Conservation (phyloP, 2,329 filamentous ascomycete species). For the Juglanconis juglandina region DNA sequence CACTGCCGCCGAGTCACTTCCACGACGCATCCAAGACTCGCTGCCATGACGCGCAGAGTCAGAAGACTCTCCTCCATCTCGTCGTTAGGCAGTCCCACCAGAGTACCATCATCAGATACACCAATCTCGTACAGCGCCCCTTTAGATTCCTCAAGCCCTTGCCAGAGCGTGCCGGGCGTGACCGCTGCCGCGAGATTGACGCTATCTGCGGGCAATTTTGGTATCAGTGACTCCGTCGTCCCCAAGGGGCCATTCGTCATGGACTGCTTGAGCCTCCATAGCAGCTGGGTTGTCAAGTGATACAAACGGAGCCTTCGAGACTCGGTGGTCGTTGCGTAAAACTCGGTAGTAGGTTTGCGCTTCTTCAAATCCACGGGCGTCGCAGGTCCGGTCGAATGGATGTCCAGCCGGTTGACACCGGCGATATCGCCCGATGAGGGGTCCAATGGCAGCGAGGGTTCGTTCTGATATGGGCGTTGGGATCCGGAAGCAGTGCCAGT, state of each 20-base stretch:
- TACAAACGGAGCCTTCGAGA: conserved; percentile 80
- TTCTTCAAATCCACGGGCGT: background rate
- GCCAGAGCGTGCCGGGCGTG: conserved; percentile 57
- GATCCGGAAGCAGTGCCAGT: conserved; percentile 39
- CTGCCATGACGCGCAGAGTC: conserved; percentile 86
- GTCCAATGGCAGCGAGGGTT: background rate
- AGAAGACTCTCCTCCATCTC: conserved; percentile 88
- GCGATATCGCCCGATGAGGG: background rate
- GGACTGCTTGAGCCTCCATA: conserved; percentile 94
- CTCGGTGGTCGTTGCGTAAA: conserved; percentile 45
- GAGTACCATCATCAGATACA: conserved; percentile 87
- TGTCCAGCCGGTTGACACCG: conserved; percentile 27
- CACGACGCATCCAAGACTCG: conserved; percentile 82
- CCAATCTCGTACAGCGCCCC: conserved; percentile 96
- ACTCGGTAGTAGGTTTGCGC: conserved; percentile 4
- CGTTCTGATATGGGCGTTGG: conserved; percentile 2
- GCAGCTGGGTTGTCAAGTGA: conserved; percentile 87
- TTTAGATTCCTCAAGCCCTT: conserved; percentile 86
- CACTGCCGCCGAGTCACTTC: conserved; percentile 77
- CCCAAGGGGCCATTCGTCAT: conserved; percentile 59
- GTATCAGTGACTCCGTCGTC: conserved; percentile 62
- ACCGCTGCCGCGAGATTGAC: conserved; percentile 43
- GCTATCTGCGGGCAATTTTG: conserved; percentile 66
- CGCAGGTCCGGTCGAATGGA: conserved; percentile 33
- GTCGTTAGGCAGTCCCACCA: conserved; percentile 83